These are phyloP conservation scores for Bertia moriformis DNA, from an alignment of 2,329 filamentous ascomycete species.

Conservation along the genomic window DNA sequence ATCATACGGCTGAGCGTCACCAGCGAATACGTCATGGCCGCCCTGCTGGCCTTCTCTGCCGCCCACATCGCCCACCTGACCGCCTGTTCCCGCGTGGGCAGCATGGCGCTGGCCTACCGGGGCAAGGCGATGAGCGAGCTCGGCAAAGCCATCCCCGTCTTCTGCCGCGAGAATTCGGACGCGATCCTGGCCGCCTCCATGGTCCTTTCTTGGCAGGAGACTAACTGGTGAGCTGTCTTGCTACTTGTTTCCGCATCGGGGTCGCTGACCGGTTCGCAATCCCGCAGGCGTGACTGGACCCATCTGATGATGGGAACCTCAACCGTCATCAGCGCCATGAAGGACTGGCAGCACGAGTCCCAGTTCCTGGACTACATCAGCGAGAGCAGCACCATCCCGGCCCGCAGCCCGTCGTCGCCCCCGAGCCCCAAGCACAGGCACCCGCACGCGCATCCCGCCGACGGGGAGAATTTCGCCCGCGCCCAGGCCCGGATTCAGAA, in stretches of 20 bases:
- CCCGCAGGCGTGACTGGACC: conserved; percentile 83
- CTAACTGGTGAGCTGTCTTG: conserved; percentile 66
- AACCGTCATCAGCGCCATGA: conserved; percentile 81
- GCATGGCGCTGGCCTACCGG: conserved; percentile 79
- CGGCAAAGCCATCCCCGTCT: conserved; percentile 71
- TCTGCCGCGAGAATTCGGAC: conserved; percentile 77
- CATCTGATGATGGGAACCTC: conserved; percentile 84
- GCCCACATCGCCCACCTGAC: conserved; percentile 85
- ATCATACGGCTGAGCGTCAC: conserved; percentile 71
- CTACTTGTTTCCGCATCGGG: conserved; percentile 9
- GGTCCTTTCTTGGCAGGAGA: conserved; percentile 87
- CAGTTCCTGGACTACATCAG: conserved; percentile 71
- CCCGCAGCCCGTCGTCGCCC: conserved; percentile 46
- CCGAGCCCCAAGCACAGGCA: conserved; percentile 46
- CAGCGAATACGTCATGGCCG: conserved; percentile 84
- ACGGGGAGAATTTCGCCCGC: conserved; percentile 52
- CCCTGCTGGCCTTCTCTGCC: conserved; percentile 83
- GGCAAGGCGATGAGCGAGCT: conserved; percentile 75
- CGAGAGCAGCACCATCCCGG: conserved; percentile 62
- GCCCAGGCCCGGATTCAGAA: conserved; percentile 53
- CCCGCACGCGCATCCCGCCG: conserved; percentile 56
- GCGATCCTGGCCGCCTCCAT: conserved; percentile 83
- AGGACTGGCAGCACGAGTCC: conserved; percentile 78
- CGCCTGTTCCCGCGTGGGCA: conserved; percentile 69
- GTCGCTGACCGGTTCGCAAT: conserved; percentile 32